phyloP scores from a whole-genome alignment of 2,329 filamentous ascomycete genomes.

The Phoma sp. region DNA sequence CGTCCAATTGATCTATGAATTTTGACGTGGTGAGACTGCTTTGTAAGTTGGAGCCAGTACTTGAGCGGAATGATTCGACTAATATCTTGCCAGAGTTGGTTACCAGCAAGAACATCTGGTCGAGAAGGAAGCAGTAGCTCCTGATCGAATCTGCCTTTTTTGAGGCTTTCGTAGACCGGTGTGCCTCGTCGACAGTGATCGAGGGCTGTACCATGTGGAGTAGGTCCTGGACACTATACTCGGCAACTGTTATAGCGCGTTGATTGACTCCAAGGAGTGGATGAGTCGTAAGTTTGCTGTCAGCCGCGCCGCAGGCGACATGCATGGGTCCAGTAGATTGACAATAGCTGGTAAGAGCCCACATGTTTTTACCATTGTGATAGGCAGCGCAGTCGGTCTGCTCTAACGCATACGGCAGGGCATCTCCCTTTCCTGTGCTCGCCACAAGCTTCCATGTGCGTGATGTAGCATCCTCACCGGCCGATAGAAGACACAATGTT shows the following conservation, averaged over 20 bases:
- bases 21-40: conserved; percentile 27
- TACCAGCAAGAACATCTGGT: conserved; percentile 63
- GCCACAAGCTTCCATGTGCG: conserved; percentile 68
- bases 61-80: conserved; percentile 36
- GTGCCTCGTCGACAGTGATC: not conserved
- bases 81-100: conserved; percentile 66
- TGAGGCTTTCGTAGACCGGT: conserved; percentile 23
- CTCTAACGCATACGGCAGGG: conserved; percentile 50
- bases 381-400: conserved; percentile 66
- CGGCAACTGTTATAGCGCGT: conserved; percentile 8
- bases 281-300: conserved; percentile 65
- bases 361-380: conserved; percentile 90
- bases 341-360: conserved; percentile 61
- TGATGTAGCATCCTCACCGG: conserved; percentile 83
- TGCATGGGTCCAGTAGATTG: conserved; percentile 12
- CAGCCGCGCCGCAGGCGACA: conserved; percentile 72
- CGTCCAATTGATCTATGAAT: conserved; percentile 43
- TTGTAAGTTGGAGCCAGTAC: not conserved
- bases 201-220: conserved; percentile 18
- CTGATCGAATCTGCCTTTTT: conserved; percentile 57
- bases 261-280: conserved; percentile 13
- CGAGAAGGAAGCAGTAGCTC: conserved; percentile 69
- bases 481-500: conserved; percentile 67
- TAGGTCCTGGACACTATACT: conserved; percentile 40
- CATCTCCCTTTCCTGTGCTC: conserved; percentile 5